These are phyloP conservation scores for Auxenochlorella pyrenoidosa DNA, from an alignment of 139 green algal species.

Conservation along the genomic window DNA sequence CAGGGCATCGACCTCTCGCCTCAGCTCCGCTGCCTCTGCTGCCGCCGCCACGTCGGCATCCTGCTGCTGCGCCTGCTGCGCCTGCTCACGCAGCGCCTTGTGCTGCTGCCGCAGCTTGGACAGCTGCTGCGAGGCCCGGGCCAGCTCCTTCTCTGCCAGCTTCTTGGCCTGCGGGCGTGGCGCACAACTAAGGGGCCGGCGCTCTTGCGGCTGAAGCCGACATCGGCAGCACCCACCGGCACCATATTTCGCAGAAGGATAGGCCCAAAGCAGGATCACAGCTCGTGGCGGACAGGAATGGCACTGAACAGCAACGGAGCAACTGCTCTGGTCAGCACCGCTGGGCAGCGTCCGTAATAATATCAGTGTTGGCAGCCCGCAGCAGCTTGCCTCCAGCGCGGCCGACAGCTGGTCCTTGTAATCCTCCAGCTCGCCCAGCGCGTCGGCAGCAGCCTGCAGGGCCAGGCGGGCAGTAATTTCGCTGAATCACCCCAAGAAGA, in stretches of 20 bases:
- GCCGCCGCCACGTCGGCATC: neutral
- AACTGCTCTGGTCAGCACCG: no score
- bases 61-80: neutral
- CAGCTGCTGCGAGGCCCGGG: constrained; percentile 3
- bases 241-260: no score
- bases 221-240: no score
- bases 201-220: no score
- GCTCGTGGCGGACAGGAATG: no score
- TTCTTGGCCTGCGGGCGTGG: neutral
- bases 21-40: neutral
- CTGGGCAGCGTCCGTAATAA: no score
- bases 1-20: constrained; percentile 4
- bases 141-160: constrained; percentile 20
- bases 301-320: no score
- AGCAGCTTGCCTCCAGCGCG: neutral
- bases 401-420: constrained; percentile 45
- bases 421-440: constrained; percentile 52
- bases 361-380: no score
- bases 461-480: no score
- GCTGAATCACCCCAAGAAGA: no score
- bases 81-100: neutral
- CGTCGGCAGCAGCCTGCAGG: constrained; percentile 47
- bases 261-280: no score
- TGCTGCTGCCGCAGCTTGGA: constrained; percentile 32
- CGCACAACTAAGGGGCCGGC: no score